These are phyloP conservation scores for Lonicera japonica DNA, from an alignment of 129 eudicot species.

Conservation along the genomic window DNA sequence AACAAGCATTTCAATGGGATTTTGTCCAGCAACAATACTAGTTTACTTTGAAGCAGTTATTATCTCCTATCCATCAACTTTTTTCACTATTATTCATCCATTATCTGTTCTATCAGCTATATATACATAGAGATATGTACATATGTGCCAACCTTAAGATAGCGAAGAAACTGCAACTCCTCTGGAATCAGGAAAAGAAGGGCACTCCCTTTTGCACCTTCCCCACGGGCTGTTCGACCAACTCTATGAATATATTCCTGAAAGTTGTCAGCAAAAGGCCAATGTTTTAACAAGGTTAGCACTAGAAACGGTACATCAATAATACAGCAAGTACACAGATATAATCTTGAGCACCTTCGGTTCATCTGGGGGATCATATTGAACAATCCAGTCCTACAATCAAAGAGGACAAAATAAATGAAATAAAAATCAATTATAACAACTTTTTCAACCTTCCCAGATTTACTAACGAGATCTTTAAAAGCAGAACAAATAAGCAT, in stretches of 20 bases:
- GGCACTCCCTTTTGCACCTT: constrained; percentile 88
- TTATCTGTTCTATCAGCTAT: background rate
- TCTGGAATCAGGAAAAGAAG: constrained; percentile 82
- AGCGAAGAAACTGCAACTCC: constrained; percentile 65
- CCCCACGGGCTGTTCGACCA: constrained; percentile 98
- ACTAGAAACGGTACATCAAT: too few relatives aligned
- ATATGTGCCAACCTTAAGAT: constrained; percentile 57
- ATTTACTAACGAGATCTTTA: background rate
- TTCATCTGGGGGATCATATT: constrained; percentile 97
- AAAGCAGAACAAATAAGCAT: constrained; percentile 2
- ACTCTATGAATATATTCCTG: constrained; percentile 98
- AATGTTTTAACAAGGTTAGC: background rate
- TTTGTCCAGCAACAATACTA: background rate
- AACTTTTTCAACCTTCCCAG: background rate
- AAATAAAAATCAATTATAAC: background rate
- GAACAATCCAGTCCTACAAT: constrained; percentile 91
- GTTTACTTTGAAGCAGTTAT: background rate
- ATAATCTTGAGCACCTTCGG: constrained; percentile 47
- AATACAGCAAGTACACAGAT: too few relatives aligned
- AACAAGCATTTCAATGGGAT: background rate
- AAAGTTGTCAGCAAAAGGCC: background rate
- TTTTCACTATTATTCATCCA: background rate
- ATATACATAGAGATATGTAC: background rate
- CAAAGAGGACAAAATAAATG: constrained; percentile 1
- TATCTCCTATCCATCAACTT: background rate